Percentiles rank a stretch among this genome's conserved stretches.
Evolutionary conservation across 2,329 filamentous ascomycete species (phyloP).

Genomic region (Colletotrichum sidae): DNA sequence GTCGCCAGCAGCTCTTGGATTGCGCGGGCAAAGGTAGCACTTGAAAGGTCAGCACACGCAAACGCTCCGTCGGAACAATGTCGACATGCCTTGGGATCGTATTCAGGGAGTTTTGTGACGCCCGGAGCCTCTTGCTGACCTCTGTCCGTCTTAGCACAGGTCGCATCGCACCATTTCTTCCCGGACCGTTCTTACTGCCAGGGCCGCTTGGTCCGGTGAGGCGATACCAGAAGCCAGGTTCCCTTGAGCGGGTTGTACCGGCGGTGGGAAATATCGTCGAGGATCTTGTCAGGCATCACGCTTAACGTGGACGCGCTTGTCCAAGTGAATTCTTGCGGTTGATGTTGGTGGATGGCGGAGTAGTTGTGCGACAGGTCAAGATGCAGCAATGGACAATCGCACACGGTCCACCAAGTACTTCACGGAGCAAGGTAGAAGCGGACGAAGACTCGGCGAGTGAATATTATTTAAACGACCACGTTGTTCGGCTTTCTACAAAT

Average conservation of each 20-base stretch:
- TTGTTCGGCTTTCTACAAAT: slow-evolving; percentile 6
- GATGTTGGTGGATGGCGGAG: slow-evolving; percentile 26
- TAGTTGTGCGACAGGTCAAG: slow-evolving; percentile 8
- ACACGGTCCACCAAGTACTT: neutral
- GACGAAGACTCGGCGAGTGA: neutral
- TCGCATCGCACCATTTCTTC: slow-evolving; percentile 1
- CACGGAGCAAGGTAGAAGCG: neutral
- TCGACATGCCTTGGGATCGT: slow-evolving; percentile 75
- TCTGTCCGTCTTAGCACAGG: slow-evolving; percentile 55
- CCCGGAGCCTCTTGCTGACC: slow-evolving; percentile 81
- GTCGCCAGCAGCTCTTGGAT: slow-evolving; percentile 88
- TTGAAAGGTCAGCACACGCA: slow-evolving; percentile 48
- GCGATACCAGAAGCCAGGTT: slow-evolving; percentile 93
- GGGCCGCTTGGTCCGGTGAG: slow-evolving; percentile 94
- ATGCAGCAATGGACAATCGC: neutral
- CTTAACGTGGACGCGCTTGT: neutral
- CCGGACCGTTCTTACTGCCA: slow-evolving; percentile 81
- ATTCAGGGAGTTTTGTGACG: slow-evolving; percentile 77
- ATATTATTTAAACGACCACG: slow-evolving; percentile 26
- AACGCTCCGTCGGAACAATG: neutral
- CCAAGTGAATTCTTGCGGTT: neutral
- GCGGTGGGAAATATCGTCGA: slow-evolving; percentile 96
- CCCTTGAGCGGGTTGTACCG: slow-evolving; percentile 93
- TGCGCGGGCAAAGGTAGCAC: slow-evolving; percentile 96
- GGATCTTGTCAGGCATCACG: slow-evolving; percentile 78